Base-by-base conservation (phyloP, 306 rosid species). In the Cajanus cajan region DNA sequence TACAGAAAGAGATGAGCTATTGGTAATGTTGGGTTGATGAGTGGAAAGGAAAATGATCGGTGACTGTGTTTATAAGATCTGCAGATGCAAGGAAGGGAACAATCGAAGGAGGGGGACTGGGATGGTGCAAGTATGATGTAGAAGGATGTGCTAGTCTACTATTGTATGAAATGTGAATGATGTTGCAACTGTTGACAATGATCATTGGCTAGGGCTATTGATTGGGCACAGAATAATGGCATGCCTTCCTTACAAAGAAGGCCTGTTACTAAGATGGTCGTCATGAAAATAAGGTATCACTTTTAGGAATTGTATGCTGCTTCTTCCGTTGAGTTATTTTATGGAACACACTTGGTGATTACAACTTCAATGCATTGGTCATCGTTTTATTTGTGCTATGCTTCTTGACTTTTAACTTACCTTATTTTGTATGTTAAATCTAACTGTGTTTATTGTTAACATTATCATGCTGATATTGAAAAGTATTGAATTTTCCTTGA, bases 121-220 rank as follows among this genome's bases (percentile, higher is more conserved):
- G 41, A 59, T 24, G 14, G 14, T 72, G 57, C 18, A 63, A 59
- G 78, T 72, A 47, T 51, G 14, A 0, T 51, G 73, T 7, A 36
- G 58, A 62, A 72, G 58, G 59, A 63, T 16, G 64, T 24, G 71
- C 16, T 10, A 39, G 68, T 68, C 67, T 51, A 18, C 61, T 3
- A 39, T 64, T 18, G 10, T 37, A 21, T 37, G 65, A 22, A 71
- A 73, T 34, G 33, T 64, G 79, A 63, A 73, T 63, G 75, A 40
- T 73, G 65, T 74, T 80, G 84, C 84, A 25, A 41, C 58, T 72
- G 54, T 36, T 51, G 79, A 58, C 36, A 50, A 21, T 36, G 79
- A 28, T 40, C 39, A 28, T 28, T 28, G n/a, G n/a, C n/a, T n/a
- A n/a, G n/a, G n/a, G n/a, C n/a, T n/a, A n/a, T n/a, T n/a, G n/a